These are phyloP conservation scores for Phialocephala sp. DNA, from an alignment of 2,329 filamentous ascomycete genomes.

Conservation along the genomic window DNA sequence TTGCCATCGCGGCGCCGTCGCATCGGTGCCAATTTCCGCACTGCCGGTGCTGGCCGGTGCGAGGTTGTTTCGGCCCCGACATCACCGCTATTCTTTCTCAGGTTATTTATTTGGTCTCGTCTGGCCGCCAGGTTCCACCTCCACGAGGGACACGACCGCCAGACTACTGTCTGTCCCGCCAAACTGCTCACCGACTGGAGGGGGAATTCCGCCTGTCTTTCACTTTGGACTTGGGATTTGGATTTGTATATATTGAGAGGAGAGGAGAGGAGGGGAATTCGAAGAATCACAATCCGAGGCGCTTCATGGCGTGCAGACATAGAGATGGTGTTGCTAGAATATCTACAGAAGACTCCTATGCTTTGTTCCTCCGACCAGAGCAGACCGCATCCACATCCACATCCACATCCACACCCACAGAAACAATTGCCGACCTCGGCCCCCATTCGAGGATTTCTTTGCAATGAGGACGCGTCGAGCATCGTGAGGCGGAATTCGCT, in stretches of 20 bases:
- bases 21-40: constrained; percentile 15
- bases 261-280: background rate
- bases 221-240: background rate
- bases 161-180: background rate
- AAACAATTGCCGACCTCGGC: constrained; percentile 27
- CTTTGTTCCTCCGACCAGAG: constrained; percentile 32
- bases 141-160: no score
- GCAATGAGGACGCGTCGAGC: constrained; percentile 19
- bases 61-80: constrained; percentile 1
- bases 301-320: constrained; percentile 32
- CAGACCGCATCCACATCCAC: constrained; percentile 13
- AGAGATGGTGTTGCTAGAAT: constrained; percentile 40
- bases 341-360: constrained; percentile 32
- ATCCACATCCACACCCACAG: background rate
- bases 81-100: constrained; percentile 14
- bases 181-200: background rate
- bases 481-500: constrained; percentile 14
- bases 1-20: background rate
- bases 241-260: background rate
- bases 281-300: background rate
- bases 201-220: background rate
- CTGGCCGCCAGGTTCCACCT: background rate
- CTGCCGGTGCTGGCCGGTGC: background rate
- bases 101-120: background rate
- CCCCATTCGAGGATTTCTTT: constrained; percentile 27